Evolutionary conservation across 2,329 filamentous ascomycete genomes (phyloP).

Genomic region (Aspergillus flavus): DNA sequence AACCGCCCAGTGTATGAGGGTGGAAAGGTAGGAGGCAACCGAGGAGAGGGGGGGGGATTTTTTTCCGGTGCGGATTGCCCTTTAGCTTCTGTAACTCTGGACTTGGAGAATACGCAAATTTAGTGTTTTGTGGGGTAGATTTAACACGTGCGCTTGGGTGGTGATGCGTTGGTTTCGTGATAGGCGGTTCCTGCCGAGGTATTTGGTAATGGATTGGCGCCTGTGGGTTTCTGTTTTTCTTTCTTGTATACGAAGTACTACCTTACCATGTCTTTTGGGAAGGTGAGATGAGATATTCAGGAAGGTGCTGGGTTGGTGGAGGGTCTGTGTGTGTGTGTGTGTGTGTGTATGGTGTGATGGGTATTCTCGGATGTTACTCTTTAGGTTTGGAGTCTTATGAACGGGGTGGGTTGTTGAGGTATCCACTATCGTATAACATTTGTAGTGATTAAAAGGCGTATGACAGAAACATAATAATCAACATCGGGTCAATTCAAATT

Average conservation of each 20-base stretch:
- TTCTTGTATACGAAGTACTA: not conserved
- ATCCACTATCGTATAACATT: conserved; percentile 1
- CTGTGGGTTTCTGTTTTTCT: not conserved
- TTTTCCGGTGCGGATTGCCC: not conserved
- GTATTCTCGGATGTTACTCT: conserved; percentile 1
- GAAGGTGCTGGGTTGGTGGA: not conserved
- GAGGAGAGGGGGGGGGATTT: not conserved
- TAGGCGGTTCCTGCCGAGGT: not conserved
- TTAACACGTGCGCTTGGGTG: not conserved
- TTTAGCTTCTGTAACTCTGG: not conserved
- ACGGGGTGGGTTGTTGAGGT: not conserved
- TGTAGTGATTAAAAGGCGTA: not conserved
- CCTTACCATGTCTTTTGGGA: not conserved
- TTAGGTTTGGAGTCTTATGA: not conserved
- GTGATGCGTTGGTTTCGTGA: not conserved
- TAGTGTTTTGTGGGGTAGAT: not conserved
- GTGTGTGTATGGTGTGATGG: not conserved
- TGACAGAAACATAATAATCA: not conserved
- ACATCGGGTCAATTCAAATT: not conserved
- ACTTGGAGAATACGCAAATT: not conserved
- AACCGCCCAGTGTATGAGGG: not conserved
- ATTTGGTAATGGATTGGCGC: not conserved
- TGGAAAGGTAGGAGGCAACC: not conserved
- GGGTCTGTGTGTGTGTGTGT: not conserved
- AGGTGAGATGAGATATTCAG: not conserved